phyloP scores from a whole-genome alignment of 1,284 basidiomycete species.

The Cutaneotrichosporon cutaneum region DNA sequence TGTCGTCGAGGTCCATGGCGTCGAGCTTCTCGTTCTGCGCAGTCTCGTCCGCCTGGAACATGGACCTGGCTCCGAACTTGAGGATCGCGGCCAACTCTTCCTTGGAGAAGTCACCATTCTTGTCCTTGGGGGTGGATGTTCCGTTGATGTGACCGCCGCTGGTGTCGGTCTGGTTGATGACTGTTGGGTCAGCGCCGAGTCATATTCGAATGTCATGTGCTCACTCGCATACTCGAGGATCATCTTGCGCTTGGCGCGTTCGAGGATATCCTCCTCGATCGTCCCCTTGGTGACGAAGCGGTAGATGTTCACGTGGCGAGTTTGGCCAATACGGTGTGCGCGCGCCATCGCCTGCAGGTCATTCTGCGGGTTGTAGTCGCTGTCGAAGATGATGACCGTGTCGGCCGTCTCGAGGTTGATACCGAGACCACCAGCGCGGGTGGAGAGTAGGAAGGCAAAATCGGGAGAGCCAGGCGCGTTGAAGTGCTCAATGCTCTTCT shows the following conservation, averaged over 20 bases:
- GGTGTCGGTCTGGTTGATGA: slow-evolving; percentile 99
- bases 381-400: slow-evolving; percentile 98
- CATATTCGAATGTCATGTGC: slow-evolving; percentile 49
- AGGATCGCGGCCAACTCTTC: slow-evolving; percentile 98
- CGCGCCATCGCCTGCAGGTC: slow-evolving; percentile 99
- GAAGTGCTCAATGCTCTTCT: slow-evolving; percentile 77
- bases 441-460: slow-evolving; percentile 84
- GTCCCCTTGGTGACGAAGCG: slow-evolving; percentile 97
- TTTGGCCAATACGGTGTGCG: slow-evolving; percentile 94
- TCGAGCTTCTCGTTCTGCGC: slow-evolving; percentile 95
- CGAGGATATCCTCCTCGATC: slow-evolving; percentile 97
- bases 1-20: slow-evolving; percentile 98
- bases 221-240: slow-evolving; percentile 97
- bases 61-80: slow-evolving; percentile 98
- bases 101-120: slow-evolving; percentile 80
- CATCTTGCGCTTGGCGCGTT: slow-evolving; percentile 99
- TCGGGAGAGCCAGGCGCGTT: slow-evolving; percentile 72
- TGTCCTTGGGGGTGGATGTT: slow-evolving; percentile 72
- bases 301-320: slow-evolving; percentile 97
- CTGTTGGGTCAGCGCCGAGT: slow-evolving; percentile 53
- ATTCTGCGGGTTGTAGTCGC: slow-evolving; percentile 78
- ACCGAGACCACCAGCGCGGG: slow-evolving; percentile 93
- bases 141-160: slow-evolving; percentile 93
- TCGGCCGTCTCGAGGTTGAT: slow-evolving; percentile 98
- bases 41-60: slow-evolving; percentile 95